A percentile compares a stretch with the other conserved stretches of the same genome.
Evolutionary conservation across 129 eudicot species (phyloP).

Genomic region (Flaveria robusta): DNA sequence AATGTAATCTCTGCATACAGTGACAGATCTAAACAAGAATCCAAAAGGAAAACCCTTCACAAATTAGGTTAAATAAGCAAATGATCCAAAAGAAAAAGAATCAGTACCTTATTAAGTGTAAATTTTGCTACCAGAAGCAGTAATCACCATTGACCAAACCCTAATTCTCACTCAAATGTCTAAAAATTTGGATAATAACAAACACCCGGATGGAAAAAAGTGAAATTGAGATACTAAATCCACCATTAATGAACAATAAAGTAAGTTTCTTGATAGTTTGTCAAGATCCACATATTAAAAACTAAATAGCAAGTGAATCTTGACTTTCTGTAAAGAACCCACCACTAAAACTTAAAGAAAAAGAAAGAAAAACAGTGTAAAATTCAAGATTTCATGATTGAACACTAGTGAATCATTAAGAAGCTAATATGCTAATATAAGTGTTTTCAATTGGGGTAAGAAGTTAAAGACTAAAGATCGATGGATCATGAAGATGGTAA

Average conservation of each 20-base stretch:
- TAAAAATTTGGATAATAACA: not conserved
- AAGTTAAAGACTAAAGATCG: slow-evolving; percentile 8
- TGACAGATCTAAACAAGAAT: slow-evolving; percentile 27
- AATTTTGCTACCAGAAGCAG: slow-evolving; percentile 33
- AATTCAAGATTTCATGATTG: slow-evolving; percentile 18
- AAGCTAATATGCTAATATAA: not conserved
- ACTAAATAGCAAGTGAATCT: slow-evolving; percentile 38
- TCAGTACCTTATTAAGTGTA: slow-evolving; percentile 42
- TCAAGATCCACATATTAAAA: slow-evolving; percentile 58
- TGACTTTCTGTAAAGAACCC: slow-evolving; percentile 43
- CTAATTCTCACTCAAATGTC: slow-evolving; percentile 6
- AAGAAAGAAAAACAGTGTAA: slow-evolving; percentile 2
- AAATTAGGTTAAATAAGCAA: slow-evolving; percentile 19
- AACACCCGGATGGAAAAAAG: slow-evolving; percentile 38
- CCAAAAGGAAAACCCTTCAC: slow-evolving; percentile 16
- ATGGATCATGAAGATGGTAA: slow-evolving; percentile 14
- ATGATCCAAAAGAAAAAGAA: slow-evolving; percentile 15
- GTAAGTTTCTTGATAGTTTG: slow-evolving; percentile 28
- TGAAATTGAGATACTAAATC: slow-evolving; percentile 27
- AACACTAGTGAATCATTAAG: not conserved
- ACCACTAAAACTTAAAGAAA: slow-evolving; percentile 25
- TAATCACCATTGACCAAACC: slow-evolving; percentile 43
- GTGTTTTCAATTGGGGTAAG: slow-evolving; percentile 12
- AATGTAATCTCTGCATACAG: slow-evolving; percentile 24
- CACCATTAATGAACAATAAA: slow-evolving; percentile 28